Conservation (phyloP, 495 filamentous ascomycete genomes). For the Penicillium manginii region DNA sequence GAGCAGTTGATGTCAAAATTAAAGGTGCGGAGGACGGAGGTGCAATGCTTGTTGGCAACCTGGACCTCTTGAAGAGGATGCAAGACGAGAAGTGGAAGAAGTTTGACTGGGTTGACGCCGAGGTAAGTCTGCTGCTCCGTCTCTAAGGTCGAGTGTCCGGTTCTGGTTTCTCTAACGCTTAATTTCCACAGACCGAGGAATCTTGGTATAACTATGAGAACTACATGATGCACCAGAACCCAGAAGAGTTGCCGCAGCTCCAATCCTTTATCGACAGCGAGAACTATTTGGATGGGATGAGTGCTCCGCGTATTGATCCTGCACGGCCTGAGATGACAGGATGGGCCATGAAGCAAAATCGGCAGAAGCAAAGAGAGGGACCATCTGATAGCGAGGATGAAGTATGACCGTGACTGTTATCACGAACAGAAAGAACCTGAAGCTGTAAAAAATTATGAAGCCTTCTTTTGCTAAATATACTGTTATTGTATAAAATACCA, state of each 20-base stretch:
- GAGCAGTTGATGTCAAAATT: constrained; percentile 68
- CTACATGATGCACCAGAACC: constrained; percentile 60
- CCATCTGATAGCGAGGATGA: constrained; percentile 29
- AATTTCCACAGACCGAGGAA: constrained; percentile 51
- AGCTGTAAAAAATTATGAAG: no score
- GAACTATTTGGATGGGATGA: constrained; percentile 68
- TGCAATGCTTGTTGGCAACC: constrained; percentile 51
- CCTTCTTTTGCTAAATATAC: no score
- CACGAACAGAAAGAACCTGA: no score
- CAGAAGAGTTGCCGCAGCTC: constrained; percentile 52
- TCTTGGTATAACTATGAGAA: constrained; percentile 65
- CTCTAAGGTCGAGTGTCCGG: background rate
- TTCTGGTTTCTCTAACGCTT: constrained; percentile 20
- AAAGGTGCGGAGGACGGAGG: constrained; percentile 64
- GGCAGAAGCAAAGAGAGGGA: constrained; percentile 37
- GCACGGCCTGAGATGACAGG: constrained; percentile 51
- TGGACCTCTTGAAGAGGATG: constrained; percentile 59
- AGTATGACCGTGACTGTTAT: background rate
- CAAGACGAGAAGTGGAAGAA: constrained; percentile 71
- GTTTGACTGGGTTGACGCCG: constrained; percentile 69
- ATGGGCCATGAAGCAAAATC: constrained; percentile 56
- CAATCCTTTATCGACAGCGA: constrained; percentile 56
- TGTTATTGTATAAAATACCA: no score
- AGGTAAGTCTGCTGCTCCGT: constrained; percentile 44
- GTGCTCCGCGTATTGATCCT: constrained; percentile 62